Conservation (phyloP, 306 rosid species). For the Castanea sativa region DNA sequence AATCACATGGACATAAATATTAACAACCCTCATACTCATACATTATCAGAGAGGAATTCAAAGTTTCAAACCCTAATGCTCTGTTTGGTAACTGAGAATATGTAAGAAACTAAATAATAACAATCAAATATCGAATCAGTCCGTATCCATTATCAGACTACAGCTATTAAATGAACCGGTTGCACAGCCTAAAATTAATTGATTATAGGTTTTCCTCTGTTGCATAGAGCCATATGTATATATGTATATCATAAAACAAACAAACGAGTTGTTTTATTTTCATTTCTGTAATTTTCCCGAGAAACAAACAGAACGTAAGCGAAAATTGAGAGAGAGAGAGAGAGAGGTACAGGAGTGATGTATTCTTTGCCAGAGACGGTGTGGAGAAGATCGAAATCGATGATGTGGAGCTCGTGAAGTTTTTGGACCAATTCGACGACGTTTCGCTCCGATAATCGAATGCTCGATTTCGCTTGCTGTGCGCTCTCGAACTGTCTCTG, state of each 20-base stretch:
- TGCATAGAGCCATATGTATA: background rate
- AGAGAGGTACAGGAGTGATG: slow-evolving; percentile 74
- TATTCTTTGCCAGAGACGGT: slow-evolving; percentile 95
- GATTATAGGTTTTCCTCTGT: background rate
- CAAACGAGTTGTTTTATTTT: background rate
- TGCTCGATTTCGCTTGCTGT: slow-evolving; percentile 90
- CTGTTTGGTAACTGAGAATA: background rate
- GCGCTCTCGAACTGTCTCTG: slow-evolving; percentile 96
- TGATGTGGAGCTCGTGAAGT: slow-evolving; percentile 85
- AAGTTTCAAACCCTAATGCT: background rate
- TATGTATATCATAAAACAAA: background rate
- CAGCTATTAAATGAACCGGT: background rate
- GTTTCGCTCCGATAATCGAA: slow-evolving; percentile 91
- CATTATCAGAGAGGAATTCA: background rate
- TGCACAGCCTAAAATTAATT: background rate
- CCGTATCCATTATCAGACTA: background rate
- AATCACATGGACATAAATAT: background rate
- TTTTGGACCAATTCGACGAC: slow-evolving; percentile 94
- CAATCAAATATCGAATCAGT: background rate
- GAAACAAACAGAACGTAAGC: background rate
- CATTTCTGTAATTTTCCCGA: background rate
- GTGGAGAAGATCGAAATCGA: slow-evolving; percentile 94
- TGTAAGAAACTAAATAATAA: background rate
- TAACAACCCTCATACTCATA: too few species aligned
- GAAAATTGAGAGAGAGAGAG: slow-evolving; percentile 18